Evolutionary conservation across 2,329 filamentous ascomycete species (phyloP), one percentile per base, ranked within the genome.

Genomic region (Xylariales sp.): DNA sequence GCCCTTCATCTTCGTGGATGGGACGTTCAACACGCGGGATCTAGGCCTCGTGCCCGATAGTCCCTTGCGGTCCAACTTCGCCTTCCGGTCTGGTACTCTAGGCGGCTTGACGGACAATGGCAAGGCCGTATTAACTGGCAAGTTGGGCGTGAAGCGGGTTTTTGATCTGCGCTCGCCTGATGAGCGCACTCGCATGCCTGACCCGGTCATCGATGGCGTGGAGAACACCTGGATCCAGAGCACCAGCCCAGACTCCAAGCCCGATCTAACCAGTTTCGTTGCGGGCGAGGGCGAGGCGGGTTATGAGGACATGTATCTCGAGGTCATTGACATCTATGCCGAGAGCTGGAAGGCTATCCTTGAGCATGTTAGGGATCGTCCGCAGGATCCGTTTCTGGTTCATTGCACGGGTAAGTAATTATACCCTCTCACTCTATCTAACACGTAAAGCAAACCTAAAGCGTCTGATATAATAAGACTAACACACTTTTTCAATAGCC

Each of bases 21-120:
- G 83, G 43, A 83, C 85, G 34, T 82, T 86, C 79, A 87, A 87
- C 77, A 77, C 83, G 58, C 84, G 85, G 57, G 85, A 87, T 72
- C 73, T 86, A 12, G 85, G 84, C 60, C 77, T 81, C 34, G 75
- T 86, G 1, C 80, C 80, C 3, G 78, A 78, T 45, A 82, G 80
- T 65, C 71, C 75, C 5, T 71, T 87, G 64, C 80, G 81, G 1
- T 71, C 80, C 0, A 80, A 81, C 32, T 81, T 80, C 61, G 78
- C 80, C 69, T 86, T 81, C 76, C 84, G 85, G 68, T 83, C 81
- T 66, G 85, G 84, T 48, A 80, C 81, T 16, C 79, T 87, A 12
- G 74, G 75, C 55, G 70, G 69, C 4, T 74, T 82, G 12, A 78
- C 77, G 1, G 78, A 75, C 23, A 74, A 76, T n/a, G 80, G 78